Evolutionary conservation across 2,329 filamentous ascomycete genomes (phyloP).

Genomic region (Alternaria sp.): DNA sequence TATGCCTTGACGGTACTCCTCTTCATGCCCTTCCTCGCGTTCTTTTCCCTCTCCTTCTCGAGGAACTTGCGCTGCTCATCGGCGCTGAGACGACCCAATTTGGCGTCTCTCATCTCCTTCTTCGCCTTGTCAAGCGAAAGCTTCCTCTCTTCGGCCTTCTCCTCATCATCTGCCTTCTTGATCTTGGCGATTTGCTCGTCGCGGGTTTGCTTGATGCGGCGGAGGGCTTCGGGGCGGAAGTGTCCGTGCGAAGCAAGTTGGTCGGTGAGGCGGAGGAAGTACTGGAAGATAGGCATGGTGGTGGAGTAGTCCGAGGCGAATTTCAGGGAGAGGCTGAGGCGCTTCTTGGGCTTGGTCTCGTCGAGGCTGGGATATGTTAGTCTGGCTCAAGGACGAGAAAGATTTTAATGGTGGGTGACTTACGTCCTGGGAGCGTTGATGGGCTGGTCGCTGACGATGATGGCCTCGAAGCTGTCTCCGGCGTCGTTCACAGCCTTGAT

Average conservation of each 20-base stretch:
- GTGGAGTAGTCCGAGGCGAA: conserved; percentile 65
- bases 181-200: conserved; percentile 82
- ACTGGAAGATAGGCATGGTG: conserved; percentile 77
- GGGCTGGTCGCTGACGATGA: conserved; percentile 90
- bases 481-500: conserved; percentile 78
- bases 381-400: too few relatives aligned
- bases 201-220: conserved; percentile 80
- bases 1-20: conserved; percentile 61
- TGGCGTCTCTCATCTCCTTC: conserved; percentile 75
- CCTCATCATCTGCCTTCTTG: conserved; percentile 76
- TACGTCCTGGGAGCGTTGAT: conserved; percentile 84
- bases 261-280: conserved; percentile 87
- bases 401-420: conserved; percentile 44
- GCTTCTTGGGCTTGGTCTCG: conserved; percentile 84
- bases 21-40: conserved; percentile 73
- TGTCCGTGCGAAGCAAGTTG: conserved; percentile 75
- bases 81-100: conserved; percentile 73
- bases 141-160: conserved; percentile 67
- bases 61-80: conserved; percentile 60
- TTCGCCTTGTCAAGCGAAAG: conserved; percentile 67
- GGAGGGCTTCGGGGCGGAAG: conserved; percentile 86
- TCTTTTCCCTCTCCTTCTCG: conserved; percentile 88
- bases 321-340: conserved; percentile 76
- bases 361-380: conserved; percentile 66
- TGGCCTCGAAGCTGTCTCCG: conserved; percentile 76